phyloP scores from a whole-genome alignment of 495 filamentous ascomycete genomes.

The Hypoxylon cercidicola region DNA sequence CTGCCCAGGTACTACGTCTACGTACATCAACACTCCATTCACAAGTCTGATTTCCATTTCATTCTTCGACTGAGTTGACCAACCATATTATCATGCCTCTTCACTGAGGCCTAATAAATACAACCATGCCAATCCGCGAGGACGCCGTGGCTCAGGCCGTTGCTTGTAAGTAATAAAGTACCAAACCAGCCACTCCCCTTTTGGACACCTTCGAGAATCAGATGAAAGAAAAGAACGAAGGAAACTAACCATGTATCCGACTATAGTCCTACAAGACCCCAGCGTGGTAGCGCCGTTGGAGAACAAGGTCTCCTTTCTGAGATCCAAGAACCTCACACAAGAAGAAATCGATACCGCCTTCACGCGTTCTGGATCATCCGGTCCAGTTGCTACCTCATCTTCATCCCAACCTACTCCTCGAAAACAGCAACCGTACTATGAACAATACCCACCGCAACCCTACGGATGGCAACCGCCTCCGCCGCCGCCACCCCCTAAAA shows the following conservation, averaged over 20 bases:
- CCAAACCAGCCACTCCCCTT: constrained; percentile 39
- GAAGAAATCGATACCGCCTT: constrained; percentile 92
- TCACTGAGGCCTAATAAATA: constrained; percentile 20
- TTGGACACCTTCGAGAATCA: constrained; percentile 32
- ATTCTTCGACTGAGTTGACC: constrained; percentile 1
- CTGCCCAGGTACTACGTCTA: background rate
- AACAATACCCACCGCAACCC: constrained; percentile 71
- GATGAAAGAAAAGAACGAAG: constrained; percentile 22
- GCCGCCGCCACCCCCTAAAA: constrained; percentile 74
- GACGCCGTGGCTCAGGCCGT: constrained; percentile 86
- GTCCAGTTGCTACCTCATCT: constrained; percentile 58
- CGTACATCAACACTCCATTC: background rate
- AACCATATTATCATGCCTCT: constrained; percentile 33
- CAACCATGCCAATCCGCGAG: constrained; percentile 81
- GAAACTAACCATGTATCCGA: constrained; percentile 36
- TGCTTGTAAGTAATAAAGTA: constrained; percentile 65
- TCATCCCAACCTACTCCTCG: constrained; percentile 56
- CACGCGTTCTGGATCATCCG: constrained; percentile 71
- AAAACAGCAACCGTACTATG: constrained; percentile 74
- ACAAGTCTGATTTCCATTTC: constrained; percentile 7
- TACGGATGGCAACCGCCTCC: constrained; percentile 71
- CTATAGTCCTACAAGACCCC: constrained; percentile 88
- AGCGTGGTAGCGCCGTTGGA: constrained; percentile 92
- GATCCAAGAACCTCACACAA: constrained; percentile 96
- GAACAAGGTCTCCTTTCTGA: constrained; percentile 89